Percentiles rank a stretch among this genome's conserved stretches.
Evolutionary conservation across 2,329 filamentous ascomycete species (phyloP).

Genomic region (Hymenoscyphus salicellus): DNA sequence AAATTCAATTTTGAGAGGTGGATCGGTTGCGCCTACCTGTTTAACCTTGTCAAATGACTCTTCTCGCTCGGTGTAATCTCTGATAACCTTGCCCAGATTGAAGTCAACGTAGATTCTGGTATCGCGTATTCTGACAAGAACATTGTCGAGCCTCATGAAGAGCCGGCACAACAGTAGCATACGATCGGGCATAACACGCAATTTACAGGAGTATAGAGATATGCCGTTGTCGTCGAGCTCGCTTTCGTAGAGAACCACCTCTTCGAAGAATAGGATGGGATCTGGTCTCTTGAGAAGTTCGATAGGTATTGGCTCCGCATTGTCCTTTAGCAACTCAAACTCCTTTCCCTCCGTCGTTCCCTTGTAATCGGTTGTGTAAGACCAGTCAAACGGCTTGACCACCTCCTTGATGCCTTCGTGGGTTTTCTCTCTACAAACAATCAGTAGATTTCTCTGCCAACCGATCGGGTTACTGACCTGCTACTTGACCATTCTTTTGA

Average conservation of each 20-base stretch:
- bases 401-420: slow-evolving; percentile 87
- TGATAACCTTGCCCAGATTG: slow-evolving; percentile 69
- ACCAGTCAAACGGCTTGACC: slow-evolving; percentile 97
- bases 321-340: slow-evolving; percentile 25
- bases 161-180: slow-evolving; percentile 81
- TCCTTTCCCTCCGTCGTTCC: slow-evolving; percentile 53
- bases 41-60: slow-evolving; percentile 74
- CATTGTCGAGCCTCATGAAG: slow-evolving; percentile 91
- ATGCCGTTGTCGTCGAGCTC: slow-evolving; percentile 98
- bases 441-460: slow-evolving; percentile 11
- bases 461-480: slow-evolving; percentile 21
- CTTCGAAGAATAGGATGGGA: slow-evolving; percentile 94
- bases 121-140: slow-evolving; percentile 82
- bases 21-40: slow-evolving; percentile 49
- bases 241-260: slow-evolving; percentile 94
- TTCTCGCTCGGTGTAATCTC: slow-evolving; percentile 90
- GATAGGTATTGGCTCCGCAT: slow-evolving; percentile 63
- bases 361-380: slow-evolving; percentile 84
- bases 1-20: slow-evolving; percentile 21
- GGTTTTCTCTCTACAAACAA: slow-evolving; percentile 64
- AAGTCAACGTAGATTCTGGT: slow-evolving; percentile 93
- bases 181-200: slow-evolving; percentile 86
- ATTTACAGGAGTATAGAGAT: slow-evolving; percentile 82
- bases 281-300: slow-evolving; percentile 84
- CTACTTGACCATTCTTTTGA: slow-evolving; percentile 75